Conservation (phyloP, 148 eudicot species). For the Talinum fruticosum region DNA sequence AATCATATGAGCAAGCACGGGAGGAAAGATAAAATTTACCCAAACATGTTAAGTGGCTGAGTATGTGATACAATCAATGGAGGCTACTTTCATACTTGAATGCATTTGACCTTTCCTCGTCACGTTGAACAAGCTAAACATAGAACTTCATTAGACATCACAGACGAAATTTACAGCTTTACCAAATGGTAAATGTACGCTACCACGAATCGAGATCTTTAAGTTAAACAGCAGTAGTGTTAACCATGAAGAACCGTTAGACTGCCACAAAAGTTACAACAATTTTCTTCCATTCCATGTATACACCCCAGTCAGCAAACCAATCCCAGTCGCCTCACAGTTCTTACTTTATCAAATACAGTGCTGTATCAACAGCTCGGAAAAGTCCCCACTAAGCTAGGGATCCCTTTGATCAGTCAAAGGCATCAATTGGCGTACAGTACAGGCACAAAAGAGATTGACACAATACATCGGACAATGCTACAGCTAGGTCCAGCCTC, state of each 20-base stretch:
- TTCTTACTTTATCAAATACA: neutral
- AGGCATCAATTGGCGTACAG: neutral
- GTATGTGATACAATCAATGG: neutral
- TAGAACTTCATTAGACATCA: neutral
- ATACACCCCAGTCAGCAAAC: neutral
- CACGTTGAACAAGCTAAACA: neutral
- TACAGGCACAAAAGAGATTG: neutral
- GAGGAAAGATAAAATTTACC: too few species aligned
- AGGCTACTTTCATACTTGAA: neutral
- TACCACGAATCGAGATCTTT: neutral
- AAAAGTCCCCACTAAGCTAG: neutral
- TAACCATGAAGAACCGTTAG: neutral
- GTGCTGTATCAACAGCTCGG: neutral
- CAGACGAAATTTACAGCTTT: neutral
- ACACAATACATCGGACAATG: neutral
- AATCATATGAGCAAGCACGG: too few species aligned
- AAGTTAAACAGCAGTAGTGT: neutral
- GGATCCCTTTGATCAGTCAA: neutral
- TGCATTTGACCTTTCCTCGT: neutral
- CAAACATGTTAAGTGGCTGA: too few species aligned
- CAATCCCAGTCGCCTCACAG: too few species aligned
- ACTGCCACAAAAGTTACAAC: neutral
- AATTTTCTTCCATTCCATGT: neutral
- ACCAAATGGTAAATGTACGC: neutral
- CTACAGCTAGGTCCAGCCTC: neutral